Percentiles rank a stretch among this genome's conserved stretches.
Evolutionary conservation across 352 stramenopile species (phyloP).

Genomic region (Phytophthora capsici): DNA sequence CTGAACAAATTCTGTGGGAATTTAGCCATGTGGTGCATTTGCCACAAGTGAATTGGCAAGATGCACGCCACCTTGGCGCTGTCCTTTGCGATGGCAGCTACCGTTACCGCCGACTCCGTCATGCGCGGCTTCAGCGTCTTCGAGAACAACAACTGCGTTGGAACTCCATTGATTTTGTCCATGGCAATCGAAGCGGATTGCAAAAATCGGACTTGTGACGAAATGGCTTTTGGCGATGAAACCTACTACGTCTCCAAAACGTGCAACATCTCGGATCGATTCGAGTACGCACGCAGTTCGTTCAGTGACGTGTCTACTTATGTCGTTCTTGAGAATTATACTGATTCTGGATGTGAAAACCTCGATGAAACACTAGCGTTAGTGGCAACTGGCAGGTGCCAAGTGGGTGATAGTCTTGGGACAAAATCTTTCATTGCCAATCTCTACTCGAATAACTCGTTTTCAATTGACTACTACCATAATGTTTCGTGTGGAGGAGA

Average conservation of each 20-base stretch:
- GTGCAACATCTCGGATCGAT: constrained; percentile 1
- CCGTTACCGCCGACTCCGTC: neutral
- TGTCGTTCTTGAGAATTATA: constrained; percentile 4
- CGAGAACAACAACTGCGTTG: neutral
- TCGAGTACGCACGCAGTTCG: neutral
- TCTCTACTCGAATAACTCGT: neutral
- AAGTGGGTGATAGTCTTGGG: neutral
- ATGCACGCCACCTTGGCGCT: too few species aligned
- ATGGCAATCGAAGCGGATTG: neutral
- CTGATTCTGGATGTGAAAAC: neutral
- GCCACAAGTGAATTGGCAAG: neutral
- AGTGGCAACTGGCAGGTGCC: neutral
- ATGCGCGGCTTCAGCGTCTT: neutral
- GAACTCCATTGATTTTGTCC: neutral
- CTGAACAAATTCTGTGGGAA: too few species aligned
- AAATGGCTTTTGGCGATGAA: neutral
- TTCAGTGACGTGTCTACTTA: neutral
- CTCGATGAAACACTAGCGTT: neutral
- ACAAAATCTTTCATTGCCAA: neutral
- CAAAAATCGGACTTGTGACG: neutral
- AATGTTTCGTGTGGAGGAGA: neutral
- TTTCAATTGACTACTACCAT: neutral
- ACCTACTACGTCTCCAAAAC: neutral
- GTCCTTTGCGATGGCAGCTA: neutral
- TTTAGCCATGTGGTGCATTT: too few species aligned